Base-by-base conservation (phyloP, 495 filamentous ascomycete species). In the Aspergillus leporis region DNA sequence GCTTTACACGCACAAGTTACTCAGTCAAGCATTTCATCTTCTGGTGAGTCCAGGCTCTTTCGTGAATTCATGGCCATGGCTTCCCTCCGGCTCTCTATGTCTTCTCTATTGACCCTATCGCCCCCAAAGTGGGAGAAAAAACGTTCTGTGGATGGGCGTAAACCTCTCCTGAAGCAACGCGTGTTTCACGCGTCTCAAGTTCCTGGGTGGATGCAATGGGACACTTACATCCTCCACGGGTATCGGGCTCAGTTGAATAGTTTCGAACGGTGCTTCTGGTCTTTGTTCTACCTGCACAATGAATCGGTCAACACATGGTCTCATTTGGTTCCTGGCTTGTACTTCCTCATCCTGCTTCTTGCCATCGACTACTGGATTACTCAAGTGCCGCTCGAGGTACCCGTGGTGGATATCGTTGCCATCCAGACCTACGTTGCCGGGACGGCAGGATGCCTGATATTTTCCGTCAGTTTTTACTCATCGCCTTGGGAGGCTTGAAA, bases 301-400 rank as follows among this genome's bases (percentile, higher is more conserved):
- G 52, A 55, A 31, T 55, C 52, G 16, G 18, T 55, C 18, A 55
- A 55, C 18, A 55, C 52, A 10, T 55, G 52, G 52, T 55, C 52
- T 5, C 52, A 55, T 46, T 2, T 55, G 6, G 8, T 55, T n/a
- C 52, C 52, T 0, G 52, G 38, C 5, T 0, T 30, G 16, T 55
- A 55, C 21, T 55, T 55, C 9, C 3, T 55, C 1, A 13, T 19
- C 0, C 19, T 55, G 10, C 52, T 55, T 5, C 38, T 55, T 5
- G 21, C 21, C 5, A n/a, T 49, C 47, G 47, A 49, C 12, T 30
- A 49, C 21, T 49, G 47, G 47, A 28, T 30, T 14, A 16, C 22
- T 12, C 47, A 49, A 12, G 0, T 49, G 4, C 47, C 47, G 16
- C 30, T 41, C 5, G 21, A 55, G 3, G 52, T 46, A 14, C 19